Evolutionary conservation across 345 rosid species (phyloP), one percentile per base, ranked within the genome.

Genomic region (Tarenaya hassleriana): DNA sequence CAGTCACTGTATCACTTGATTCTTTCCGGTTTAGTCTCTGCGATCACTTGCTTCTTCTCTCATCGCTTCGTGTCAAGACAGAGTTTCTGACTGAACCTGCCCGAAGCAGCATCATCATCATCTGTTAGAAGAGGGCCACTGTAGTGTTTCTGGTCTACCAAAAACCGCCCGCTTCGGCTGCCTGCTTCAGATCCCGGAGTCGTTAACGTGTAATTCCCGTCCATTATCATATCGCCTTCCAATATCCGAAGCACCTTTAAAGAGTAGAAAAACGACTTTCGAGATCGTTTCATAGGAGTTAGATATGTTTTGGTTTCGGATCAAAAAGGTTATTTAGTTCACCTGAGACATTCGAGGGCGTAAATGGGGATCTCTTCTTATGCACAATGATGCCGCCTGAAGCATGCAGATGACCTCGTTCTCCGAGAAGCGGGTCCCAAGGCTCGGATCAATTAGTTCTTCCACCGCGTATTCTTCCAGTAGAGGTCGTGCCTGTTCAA

Each of bases 281-380:
- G n/a, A n/a, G 17, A 8, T 10, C 4, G 27, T 7, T 5, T 48
- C 55, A 3, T 43, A 34, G 35, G 3, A 24, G 46, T 53, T 24
- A 17, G 10, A 7, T 50, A 32, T 16, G 61, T 11, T 7, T 17
- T 16, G 41, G 50, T 50, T 43, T 52, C 34, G 29, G 2, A 2
- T 24, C 29, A 24, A 60, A 60, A 45, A 53, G 5, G 16, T 27
- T 27, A 20, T 50, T 56, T 37, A 56, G 35, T 15, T 20, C 67
- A 92, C 99, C 97, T 92, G 91, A 57, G 99, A 88, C 91, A 92
- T 85, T 3, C 98, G 94, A 49, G 97, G 95, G 77, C 98, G 80
- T 24, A 73, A 68, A 34, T 74, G 85, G 51, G 99, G 95, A 65
- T 92, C 95, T 32, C 84, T 75, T 4, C 88, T 65, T 61, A 86